Percentiles rank a stretch among this genome's conserved stretches.
Evolutionary conservation across 2,329 filamentous ascomycete genomes (phyloP).

Genomic region (Biscogniauxia mediterranea): DNA sequence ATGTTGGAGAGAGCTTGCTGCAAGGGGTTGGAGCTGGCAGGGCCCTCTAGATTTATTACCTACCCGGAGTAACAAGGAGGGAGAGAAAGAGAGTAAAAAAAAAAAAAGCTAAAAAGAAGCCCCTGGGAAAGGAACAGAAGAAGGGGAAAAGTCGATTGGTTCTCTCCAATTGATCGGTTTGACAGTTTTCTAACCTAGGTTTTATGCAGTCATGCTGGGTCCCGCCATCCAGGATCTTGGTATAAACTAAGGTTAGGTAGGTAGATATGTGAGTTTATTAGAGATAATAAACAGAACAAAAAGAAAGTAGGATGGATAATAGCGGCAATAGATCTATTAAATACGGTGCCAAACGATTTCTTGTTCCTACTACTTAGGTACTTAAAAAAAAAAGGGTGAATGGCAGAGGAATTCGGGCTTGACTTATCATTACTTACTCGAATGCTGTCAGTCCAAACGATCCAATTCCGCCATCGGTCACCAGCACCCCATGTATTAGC

Average conservation of each 20-base stretch:
- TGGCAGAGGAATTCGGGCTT: neutral
- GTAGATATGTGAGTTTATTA: neutral
- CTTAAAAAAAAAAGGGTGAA: neutral
- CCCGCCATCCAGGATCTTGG: neutral
- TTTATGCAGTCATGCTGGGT: conserved; percentile 13
- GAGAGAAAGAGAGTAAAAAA: conserved; percentile 5
- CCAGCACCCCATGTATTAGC: neutral
- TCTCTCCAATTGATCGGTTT: neutral
- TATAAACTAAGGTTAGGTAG: too few relatives aligned
- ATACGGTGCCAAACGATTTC: neutral
- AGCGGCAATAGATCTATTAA: neutral
- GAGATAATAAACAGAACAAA: neutral
- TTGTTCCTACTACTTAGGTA: neutral
- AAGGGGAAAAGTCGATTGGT: neutral
- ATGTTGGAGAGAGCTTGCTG: neutral
- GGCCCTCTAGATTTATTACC: neutral
- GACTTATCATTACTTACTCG: neutral
- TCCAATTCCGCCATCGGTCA: neutral
- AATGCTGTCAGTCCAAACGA: neutral
- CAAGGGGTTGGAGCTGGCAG: neutral
- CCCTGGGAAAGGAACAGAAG: neutral
- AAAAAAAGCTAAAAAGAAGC: conserved; percentile 3
- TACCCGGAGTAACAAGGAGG: neutral
- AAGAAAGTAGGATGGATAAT: neutral
- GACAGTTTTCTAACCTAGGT: neutral